Evolutionary conservation across 2,329 filamentous ascomycete genomes (phyloP), one percentile per base, ranked within the genome.

Genomic region (Massarina eburnea): DNA sequence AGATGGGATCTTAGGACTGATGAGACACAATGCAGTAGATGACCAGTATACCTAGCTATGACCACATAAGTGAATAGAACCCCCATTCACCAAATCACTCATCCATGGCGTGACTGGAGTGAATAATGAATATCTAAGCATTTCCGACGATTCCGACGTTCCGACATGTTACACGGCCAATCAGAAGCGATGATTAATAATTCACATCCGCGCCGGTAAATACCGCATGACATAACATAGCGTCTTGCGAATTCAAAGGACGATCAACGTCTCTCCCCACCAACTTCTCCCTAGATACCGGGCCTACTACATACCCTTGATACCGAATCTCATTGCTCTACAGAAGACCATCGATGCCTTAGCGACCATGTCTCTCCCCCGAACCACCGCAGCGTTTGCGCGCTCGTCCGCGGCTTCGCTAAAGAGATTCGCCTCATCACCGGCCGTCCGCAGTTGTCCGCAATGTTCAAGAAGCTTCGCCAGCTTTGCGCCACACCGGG

Each of bases 391-490:
- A 32, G 41, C 57, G 17, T 41, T 68, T 33, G 54, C 54, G 48
- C 57, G 62, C 46, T 59, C 54, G 15, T 53, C 59, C 22, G 45
- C 55, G 8, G 54, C 60, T 8, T 39, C 57, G 20, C 47, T 64
- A 5, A 46, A 52, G 39, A 59, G 54, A 56, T 51, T 66, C 51
- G 59, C 62, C 59, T 52, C 61, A 27, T 49, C 49, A 15, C 43
- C 60, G 21, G 51, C 55, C 34, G 47, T 59, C 40, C 63, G 58
- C 50, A 50, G 49, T 41, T 77, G 74, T 57, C 62, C 70, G 44
- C 72, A 72, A 62, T 78, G 75, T 56, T 59, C 73, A 34, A 74
- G 74, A 50, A 66, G 69, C 20, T 76, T 77, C 57, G 73, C 74
- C 34, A 71, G 72, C 19, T 70, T 64, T 48, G 61, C 49, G 32